A percentile compares a stretch with the other conserved stretches of the same genome.
Evolutionary conservation across 768 basidiomycete genomes (phyloP).

Genomic region (Amanita subjunquillea): DNA sequence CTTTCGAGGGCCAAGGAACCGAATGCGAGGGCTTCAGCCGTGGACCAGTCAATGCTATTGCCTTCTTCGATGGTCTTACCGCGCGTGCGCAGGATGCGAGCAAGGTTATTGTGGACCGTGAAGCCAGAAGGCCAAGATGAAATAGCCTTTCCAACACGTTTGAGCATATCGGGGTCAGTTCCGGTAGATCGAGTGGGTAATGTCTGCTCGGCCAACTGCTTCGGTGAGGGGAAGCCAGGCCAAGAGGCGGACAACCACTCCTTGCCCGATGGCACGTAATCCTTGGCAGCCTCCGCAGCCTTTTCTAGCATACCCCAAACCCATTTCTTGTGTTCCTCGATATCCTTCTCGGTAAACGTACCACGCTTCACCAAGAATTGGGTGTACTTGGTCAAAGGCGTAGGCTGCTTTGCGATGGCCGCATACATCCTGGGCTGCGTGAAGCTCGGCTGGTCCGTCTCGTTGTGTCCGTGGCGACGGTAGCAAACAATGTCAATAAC

Average conservation of each 20-base stretch:
- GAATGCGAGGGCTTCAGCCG: slow-evolving; percentile 95
- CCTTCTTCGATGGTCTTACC: slow-evolving; percentile 92
- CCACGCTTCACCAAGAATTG: slow-evolving; percentile 84
- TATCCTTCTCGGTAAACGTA: slow-evolving; percentile 92
- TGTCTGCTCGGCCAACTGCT: slow-evolving; percentile 85
- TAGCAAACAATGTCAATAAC: slow-evolving; percentile 99
- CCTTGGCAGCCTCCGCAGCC: slow-evolving; percentile 87
- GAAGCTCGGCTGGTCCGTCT: slow-evolving; percentile 97
- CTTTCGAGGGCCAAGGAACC: slow-evolving; percentile 90
- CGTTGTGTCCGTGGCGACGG: slow-evolving; percentile 98
- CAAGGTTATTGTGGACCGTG: slow-evolving; percentile 84
- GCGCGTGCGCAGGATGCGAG: slow-evolving; percentile 79
- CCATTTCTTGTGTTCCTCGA: slow-evolving; percentile 98
- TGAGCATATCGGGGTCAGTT: slow-evolving; percentile 60
- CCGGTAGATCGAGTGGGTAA: slow-evolving; percentile 91
- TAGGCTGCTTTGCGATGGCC: slow-evolving; percentile 90
- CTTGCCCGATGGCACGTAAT: slow-evolving; percentile 89
- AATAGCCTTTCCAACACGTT: slow-evolving; percentile 79
- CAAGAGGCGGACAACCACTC: slow-evolving; percentile 98
- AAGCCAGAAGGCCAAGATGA: slow-evolving; percentile 82
- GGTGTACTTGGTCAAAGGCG: slow-evolving; percentile 84
- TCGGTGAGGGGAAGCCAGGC: slow-evolving; percentile 97
- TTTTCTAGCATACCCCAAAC: slow-evolving; percentile 99
- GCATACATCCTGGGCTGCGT: slow-evolving; percentile 99
- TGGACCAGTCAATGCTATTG: slow-evolving; percentile 92